phyloP scores from a whole-genome alignment of 805 yeast genomes.

The Pichia paraexigua region DNA sequence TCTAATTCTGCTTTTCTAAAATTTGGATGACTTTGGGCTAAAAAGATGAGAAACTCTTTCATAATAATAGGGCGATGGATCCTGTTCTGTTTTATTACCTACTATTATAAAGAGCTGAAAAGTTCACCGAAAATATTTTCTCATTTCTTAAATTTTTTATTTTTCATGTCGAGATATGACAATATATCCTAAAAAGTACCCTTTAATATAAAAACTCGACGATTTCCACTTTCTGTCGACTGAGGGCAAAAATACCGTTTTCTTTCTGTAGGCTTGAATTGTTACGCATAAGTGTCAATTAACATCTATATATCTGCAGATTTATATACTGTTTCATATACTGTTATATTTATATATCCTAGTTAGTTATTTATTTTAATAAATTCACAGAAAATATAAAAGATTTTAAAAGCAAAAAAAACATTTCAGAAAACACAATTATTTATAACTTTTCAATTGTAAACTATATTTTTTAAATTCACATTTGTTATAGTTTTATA shows the following conservation, averaged over 20 bases:
- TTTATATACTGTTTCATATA: background rate
- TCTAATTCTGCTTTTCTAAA: slow-evolving; percentile 80
- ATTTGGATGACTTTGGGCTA: slow-evolving; percentile 77
- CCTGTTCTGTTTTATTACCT: background rate
- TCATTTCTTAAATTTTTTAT: background rate
- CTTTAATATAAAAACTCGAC: background rate
- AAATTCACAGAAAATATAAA: background rate
- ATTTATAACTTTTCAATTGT: slow-evolving; percentile 1
- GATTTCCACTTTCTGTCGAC: background rate
- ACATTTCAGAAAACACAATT: background rate
- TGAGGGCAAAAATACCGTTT: background rate
- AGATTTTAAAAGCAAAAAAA: background rate
- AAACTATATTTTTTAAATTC: slow-evolving; percentile 1
- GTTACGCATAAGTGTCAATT: background rate
- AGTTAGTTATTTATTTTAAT: background rate
- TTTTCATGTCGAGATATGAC: background rate
- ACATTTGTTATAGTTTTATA: slow-evolving; percentile 4
- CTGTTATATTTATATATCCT: background rate
- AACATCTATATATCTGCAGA: background rate
- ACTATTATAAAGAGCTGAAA: too few species aligned
- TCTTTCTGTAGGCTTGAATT: background rate
- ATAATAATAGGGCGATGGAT: slow-evolving; percentile 15
- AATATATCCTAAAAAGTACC: too few species aligned
- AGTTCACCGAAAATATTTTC: background rate
- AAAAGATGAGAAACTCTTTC: slow-evolving; percentile 64